Evolutionary conservation across 305 asterid species (phyloP).

Genomic region (Caryopteris hybrid): DNA sequence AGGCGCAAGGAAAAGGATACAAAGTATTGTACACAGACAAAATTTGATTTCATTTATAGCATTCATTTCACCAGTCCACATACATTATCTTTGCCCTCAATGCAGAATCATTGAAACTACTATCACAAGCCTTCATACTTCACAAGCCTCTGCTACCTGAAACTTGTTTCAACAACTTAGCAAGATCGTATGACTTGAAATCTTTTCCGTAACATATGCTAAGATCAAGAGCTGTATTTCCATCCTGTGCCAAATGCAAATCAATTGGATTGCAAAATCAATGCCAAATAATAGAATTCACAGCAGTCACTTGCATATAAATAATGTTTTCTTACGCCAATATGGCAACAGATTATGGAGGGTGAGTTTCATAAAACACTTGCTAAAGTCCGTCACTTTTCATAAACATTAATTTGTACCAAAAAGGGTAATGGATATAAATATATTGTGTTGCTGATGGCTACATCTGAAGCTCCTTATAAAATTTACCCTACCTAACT

Average conservation of each 20-base stretch:
- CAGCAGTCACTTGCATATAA: background rate
- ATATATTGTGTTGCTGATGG: background rate
- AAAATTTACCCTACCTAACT: background rate
- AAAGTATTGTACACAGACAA: no score
- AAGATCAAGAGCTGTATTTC: constrained; percentile 69
- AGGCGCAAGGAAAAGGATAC: no score
- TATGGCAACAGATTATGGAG: background rate
- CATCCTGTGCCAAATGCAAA: constrained; percentile 47
- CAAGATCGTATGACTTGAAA: constrained; percentile 83
- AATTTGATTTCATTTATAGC: no score
- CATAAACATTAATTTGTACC: background rate
- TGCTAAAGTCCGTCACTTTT: no score
- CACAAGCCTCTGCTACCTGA: constrained; percentile 41
- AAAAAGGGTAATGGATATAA: background rate
- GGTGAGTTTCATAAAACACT: no score
- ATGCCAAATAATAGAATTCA: background rate
- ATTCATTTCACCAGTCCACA: no score
- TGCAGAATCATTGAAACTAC: no score
- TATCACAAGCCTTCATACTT: no score
- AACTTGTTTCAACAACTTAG: constrained; percentile 79
- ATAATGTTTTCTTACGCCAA: background rate
- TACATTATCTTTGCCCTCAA: no score
- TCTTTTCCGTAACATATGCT: constrained; percentile 89
- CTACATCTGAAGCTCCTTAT: background rate
- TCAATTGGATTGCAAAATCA: background rate